Percentiles rank a stretch among this genome's conserved stretches.
These are phyloP conservation scores for Chalciporus sp. DNA, from an alignment of 1,284 basidiomycete species.

Conservation along the genomic window DNA sequence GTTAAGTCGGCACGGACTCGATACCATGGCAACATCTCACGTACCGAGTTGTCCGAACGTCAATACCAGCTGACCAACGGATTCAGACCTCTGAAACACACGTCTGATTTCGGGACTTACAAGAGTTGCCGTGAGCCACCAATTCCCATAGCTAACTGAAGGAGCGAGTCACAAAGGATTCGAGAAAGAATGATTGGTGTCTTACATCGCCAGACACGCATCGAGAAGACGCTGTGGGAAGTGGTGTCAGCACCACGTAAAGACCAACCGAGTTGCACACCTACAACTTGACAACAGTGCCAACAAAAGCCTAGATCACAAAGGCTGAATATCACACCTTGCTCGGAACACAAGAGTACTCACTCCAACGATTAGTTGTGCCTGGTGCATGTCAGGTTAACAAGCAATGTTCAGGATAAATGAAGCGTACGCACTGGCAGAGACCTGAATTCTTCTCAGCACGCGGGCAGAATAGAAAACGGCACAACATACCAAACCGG, in stretches of 20 bases:
- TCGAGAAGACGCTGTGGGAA: conserved; percentile 52
- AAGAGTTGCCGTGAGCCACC: conserved; percentile 53
- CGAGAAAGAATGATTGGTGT: neutral
- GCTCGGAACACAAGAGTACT: conserved; percentile 27
- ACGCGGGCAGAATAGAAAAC: neutral
- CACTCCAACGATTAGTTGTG: conserved; percentile 61
- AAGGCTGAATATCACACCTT: neutral
- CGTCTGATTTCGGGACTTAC: conserved; percentile 41
- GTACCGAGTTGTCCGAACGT: conserved; percentile 51
- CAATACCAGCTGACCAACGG: conserved; percentile 43
- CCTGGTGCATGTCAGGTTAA: conserved; percentile 34
- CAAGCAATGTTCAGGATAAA: neutral
- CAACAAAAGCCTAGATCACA: conserved; percentile 51
- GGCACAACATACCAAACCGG: conserved; percentile 48
- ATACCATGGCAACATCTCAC: conserved; percentile 14
- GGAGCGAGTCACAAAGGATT: conserved; percentile 4
- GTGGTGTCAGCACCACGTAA: neutral
- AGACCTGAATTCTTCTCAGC: conserved; percentile 22
- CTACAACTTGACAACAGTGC: conserved; percentile 63
- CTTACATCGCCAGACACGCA: conserved; percentile 74
- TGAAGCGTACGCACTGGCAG: conserved; percentile 22
- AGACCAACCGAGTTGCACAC: conserved; percentile 25
- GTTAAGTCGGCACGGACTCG: conserved; percentile 6
- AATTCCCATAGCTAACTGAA: conserved; percentile 63
- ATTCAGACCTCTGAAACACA: neutral